phyloP scores from a whole-genome alignment of 2,329 filamentous ascomycete species.

The Aspergillus alliaceus region DNA sequence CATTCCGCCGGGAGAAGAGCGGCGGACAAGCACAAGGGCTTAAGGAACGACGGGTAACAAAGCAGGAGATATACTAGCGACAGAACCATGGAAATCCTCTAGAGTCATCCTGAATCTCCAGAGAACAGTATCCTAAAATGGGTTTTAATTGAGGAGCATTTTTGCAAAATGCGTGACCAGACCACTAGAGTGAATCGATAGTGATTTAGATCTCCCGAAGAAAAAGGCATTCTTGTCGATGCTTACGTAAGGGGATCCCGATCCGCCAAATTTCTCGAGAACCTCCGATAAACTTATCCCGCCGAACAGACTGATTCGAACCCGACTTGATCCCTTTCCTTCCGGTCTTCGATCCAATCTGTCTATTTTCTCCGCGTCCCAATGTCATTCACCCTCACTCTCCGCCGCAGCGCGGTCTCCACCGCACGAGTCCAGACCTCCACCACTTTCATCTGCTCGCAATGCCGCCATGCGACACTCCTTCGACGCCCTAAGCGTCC shows the following conservation, averaged over 20 bases:
- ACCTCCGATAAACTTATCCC: conserved; percentile 7
- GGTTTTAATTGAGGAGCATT: background rate
- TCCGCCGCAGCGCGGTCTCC: conserved; percentile 36
- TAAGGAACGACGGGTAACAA: conserved; percentile 10
- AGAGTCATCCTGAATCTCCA: conserved; percentile 23
- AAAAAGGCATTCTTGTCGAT: background rate
- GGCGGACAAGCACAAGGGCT: conserved; percentile 11
- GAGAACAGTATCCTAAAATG: background rate
- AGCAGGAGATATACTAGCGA: conserved; percentile 3
- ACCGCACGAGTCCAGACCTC: conserved; percentile 21
- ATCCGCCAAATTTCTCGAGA: conserved; percentile 30
- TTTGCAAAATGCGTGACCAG: background rate
- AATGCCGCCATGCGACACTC: conserved; percentile 79
- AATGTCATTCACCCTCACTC: conserved; percentile 39
- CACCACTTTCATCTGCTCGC: conserved; percentile 51
- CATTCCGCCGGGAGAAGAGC: conserved; percentile 26
- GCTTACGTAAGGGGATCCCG: conserved; percentile 33
- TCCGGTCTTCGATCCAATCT: background rate
- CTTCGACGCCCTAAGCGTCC: conserved; percentile 85
- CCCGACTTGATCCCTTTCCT: conserved; percentile 1
- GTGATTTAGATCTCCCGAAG: background rate
- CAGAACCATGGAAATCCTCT: conserved; percentile 6
- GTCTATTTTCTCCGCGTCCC: background rate
- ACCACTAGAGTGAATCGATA: background rate
- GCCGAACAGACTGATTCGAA: conserved; percentile 13